Evolutionary conservation across 1,284 basidiomycete species (phyloP).

Genomic region (Ceratobasidium sp.): DNA sequence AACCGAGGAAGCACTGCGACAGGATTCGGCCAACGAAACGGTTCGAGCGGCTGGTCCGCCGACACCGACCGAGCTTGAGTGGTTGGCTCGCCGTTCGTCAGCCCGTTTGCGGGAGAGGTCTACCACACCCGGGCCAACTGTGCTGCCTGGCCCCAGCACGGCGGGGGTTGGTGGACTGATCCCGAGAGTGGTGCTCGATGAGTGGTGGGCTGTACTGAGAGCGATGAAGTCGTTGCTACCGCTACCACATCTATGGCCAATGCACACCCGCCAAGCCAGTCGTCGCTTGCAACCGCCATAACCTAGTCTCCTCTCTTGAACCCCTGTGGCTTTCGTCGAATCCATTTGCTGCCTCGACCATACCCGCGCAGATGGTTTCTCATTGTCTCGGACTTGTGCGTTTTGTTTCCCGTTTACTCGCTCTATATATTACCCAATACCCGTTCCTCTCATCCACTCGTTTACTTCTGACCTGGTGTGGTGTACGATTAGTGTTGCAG

Average conservation of each 20-base stretch:
- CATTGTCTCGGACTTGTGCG: too few relatives aligned
- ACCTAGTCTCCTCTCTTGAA: too few relatives aligned
- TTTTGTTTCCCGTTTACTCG: too few relatives aligned
- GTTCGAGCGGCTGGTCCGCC: conserved; percentile 17
- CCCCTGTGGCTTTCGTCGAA: too few relatives aligned
- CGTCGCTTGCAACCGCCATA: too few relatives aligned
- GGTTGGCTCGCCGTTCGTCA: neutral
- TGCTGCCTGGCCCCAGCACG: conserved; percentile 38
- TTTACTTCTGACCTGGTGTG: too few relatives aligned
- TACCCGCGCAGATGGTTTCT: too few relatives aligned
- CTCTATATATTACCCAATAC: too few relatives aligned
- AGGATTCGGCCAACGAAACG: neutral
- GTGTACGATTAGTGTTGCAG: too few relatives aligned
- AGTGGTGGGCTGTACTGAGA: neutral
- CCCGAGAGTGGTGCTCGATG: neutral
- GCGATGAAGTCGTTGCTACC: neutral
- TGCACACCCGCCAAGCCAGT: too few relatives aligned
- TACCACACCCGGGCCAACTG: conserved; percentile 34
- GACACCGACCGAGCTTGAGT: neutral
- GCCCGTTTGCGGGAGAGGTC: neutral
- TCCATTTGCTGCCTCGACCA: too few relatives aligned
- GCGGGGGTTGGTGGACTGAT: conserved; percentile 21
- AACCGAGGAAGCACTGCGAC: neutral
- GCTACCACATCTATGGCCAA: neutral
- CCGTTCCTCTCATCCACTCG: too few relatives aligned